Conservation (phyloP, 805 yeast genomes). For the Yarrowia keelungensis region DNA sequence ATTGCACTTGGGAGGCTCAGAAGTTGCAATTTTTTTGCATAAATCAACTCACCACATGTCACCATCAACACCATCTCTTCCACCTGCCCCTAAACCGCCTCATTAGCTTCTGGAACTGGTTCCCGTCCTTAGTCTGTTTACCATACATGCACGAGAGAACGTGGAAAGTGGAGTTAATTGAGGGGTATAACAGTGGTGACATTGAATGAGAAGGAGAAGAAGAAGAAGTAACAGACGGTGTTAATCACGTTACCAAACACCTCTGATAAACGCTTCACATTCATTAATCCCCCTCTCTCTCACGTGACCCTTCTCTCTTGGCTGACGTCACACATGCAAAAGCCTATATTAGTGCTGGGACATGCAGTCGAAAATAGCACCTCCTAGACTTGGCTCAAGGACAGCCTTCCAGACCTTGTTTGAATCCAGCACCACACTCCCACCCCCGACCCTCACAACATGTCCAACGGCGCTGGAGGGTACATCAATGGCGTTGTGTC, state of each 20-base stretch:
- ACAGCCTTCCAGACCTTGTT: not conserved
- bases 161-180: not conserved
- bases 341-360: conserved; percentile 26
- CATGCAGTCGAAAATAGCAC: conserved; percentile 28
- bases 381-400: conserved; percentile 13
- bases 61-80: too few species aligned
- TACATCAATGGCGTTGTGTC: conserved; percentile 34
- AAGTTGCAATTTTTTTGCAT: too few species aligned
- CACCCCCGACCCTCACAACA: conserved; percentile 9
- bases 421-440: not conserved
- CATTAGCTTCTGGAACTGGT: not conserved
- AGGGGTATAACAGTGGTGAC: too few species aligned
- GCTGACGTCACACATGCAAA: conserved; percentile 37
- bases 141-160: not conserved
- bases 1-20: too few species aligned
- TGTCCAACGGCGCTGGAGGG: conserved; percentile 38
- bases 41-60: too few species aligned
- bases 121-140: not conserved
- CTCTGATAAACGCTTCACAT: not conserved
- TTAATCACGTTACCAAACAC: not conserved
- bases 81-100: too few species aligned
- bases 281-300: not conserved
- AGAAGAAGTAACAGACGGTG: too few species aligned
- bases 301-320: conserved; percentile 9
- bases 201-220: too few species aligned